phyloP scores from a whole-genome alignment of 2,329 filamentous ascomycete genomes.

The Pseudogymnoascus pannorum region DNA sequence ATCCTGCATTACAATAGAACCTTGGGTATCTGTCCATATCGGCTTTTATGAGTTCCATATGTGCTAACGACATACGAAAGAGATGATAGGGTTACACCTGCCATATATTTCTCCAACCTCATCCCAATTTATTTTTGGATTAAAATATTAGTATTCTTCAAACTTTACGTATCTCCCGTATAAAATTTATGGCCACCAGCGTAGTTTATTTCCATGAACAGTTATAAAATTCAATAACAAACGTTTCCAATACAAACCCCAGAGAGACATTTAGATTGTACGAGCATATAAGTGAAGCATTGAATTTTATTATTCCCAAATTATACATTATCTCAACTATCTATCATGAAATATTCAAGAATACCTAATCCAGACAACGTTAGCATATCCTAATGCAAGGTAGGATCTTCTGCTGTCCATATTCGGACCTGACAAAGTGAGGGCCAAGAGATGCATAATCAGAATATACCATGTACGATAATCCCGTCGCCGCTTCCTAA shows the following conservation, averaged over 20 bases:
- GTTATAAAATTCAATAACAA: background rate
- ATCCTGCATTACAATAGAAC: background rate
- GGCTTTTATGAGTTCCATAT: background rate
- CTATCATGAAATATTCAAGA: background rate
- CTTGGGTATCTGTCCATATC: background rate
- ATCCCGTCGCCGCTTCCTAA: conserved; percentile 5
- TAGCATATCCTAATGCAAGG: background rate
- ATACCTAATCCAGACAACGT: background rate
- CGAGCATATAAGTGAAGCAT: background rate
- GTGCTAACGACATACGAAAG: too few relatives aligned
- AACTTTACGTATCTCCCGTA: too few relatives aligned
- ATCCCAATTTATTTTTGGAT: too few relatives aligned
- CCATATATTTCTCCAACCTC: too few relatives aligned
- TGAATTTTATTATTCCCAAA: background rate
- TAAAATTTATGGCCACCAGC: too few relatives aligned
- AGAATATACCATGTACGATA: conserved; percentile 9
- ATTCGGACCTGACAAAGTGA: background rate
- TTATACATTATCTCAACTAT: background rate
- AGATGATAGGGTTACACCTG: too few relatives aligned
- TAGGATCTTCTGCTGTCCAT: background rate
- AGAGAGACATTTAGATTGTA: background rate
- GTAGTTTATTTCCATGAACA: background rate
- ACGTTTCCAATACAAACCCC: background rate
- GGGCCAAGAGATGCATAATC: background rate
- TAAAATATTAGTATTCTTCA: too few relatives aligned